Conservation (phyloP, 192 early-diverging fungal species). For the Linnemannia zychae region DNA sequence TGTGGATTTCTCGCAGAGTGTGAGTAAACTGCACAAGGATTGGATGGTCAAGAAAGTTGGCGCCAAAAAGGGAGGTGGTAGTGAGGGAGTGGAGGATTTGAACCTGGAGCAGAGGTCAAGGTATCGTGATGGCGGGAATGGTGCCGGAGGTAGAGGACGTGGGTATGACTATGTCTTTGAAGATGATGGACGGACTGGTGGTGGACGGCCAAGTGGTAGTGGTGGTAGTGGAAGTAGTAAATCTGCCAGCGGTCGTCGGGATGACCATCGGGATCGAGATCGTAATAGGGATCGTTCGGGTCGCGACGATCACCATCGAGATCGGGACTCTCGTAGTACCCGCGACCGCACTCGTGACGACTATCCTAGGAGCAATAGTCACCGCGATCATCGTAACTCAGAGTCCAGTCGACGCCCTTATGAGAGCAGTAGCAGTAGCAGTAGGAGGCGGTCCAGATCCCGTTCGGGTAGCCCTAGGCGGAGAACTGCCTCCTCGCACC, state of each 20-base stretch:
- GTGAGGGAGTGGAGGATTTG: conserved; percentile 61
- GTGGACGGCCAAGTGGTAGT: neutral
- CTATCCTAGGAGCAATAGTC: neutral
- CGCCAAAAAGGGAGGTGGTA: conserved; percentile 36
- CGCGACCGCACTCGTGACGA: conserved; percentile 15
- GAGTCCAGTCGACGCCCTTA: conserved; percentile 2
- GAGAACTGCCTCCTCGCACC: neutral
- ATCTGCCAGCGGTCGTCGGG: neutral
- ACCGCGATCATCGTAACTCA: conserved; percentile 15
- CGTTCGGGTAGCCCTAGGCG: conserved; percentile 38
- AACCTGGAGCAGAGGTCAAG: conserved; percentile 64
- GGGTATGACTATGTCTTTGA: conserved; percentile 68
- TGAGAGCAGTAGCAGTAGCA: conserved; percentile 1
- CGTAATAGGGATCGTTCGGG: conserved; percentile 3
- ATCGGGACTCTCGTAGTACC: conserved; percentile 24
- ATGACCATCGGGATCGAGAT: conserved; percentile 16
- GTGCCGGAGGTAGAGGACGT: conserved; percentile 18
- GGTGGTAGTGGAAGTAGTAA: conserved; percentile 1
- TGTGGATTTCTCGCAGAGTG: conserved; percentile 98
- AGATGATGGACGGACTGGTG: conserved; percentile 13
- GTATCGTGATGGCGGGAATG: conserved; percentile 60
- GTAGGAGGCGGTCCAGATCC: conserved; percentile 18
- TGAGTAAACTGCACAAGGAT: conserved; percentile 84
- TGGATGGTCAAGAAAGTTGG: conserved; percentile 75
- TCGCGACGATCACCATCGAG: conserved; percentile 8